Percentiles rank a stretch among this genome's conserved stretches.
Evolutionary conservation across 805 yeast genomes (phyloP).

Genomic region (Wickerhamomyces chaumierensis): DNA sequence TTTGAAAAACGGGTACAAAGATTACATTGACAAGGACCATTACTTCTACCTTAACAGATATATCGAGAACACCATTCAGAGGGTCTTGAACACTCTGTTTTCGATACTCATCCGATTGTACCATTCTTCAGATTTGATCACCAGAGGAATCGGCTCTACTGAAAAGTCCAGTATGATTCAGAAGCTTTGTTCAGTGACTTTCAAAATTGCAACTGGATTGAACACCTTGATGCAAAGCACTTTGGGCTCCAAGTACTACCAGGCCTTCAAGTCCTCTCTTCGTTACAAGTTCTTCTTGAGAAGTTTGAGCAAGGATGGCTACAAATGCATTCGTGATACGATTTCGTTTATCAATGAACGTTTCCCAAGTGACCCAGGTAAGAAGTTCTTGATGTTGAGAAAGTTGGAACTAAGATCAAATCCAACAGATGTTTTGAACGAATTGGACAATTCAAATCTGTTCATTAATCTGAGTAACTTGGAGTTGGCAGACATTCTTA

Average conservation of each 20-base stretch:
- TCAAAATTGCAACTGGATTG: slow-evolving; percentile 10
- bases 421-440: slow-evolving; percentile 8
- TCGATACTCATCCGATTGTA: slow-evolving; percentile 10
- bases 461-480: slow-evolving; percentile 4
- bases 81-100: slow-evolving; percentile 9
- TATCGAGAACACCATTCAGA: slow-evolving; percentile 11
- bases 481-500: slow-evolving; percentile 4
- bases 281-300: slow-evolving; percentile 14
- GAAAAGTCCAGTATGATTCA: neutral
- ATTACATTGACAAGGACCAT: slow-evolving; percentile 9
- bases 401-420: slow-evolving; percentile 7
- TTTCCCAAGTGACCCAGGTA: slow-evolving; percentile 10
- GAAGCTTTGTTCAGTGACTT: slow-evolving; percentile 1
- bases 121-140: slow-evolving; percentile 13
- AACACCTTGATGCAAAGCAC: slow-evolving; percentile 12
- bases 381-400: slow-evolving; percentile 7
- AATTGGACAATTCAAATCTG: slow-evolving; percentile 12
- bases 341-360: slow-evolving; percentile 11
- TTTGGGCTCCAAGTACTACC: slow-evolving; percentile 14
- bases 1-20: slow-evolving; percentile 7
- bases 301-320: slow-evolving; percentile 14
- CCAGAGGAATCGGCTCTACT: slow-evolving; percentile 7
- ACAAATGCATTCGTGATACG: slow-evolving; percentile 15
- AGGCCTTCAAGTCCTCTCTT: slow-evolving; percentile 15
- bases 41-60: slow-evolving; percentile 9